Evolutionary conservation across 768 basidiomycete genomes (phyloP).

Genomic region (Mycena olivaceomarginata): DNA sequence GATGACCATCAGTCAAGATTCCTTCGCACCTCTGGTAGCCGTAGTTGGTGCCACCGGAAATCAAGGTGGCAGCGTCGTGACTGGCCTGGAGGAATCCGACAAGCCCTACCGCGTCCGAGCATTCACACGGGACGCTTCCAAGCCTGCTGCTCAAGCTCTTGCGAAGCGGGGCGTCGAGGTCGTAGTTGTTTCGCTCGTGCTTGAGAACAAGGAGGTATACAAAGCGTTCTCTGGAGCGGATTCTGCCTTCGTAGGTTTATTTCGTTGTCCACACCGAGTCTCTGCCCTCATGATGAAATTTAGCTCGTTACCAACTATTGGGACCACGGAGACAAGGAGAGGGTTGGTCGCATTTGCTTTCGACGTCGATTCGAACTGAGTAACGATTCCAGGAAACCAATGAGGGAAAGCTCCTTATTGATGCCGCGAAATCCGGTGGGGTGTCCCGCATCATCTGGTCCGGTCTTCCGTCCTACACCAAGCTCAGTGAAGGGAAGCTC

Average conservation of each 20-base stretch:
- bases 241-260: slow-evolving; percentile 22
- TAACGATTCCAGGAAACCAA: no score
- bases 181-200: neutral
- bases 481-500: no score
- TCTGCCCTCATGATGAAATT: neutral
- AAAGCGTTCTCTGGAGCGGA: neutral
- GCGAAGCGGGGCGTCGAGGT: slow-evolving; percentile 20
- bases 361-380: no score
- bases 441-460: no score
- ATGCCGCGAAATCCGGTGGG: no score
- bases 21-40: slow-evolving; percentile 29
- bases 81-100: slow-evolving; percentile 18
- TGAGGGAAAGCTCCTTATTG: no score
- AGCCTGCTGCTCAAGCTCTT: slow-evolving; percentile 14
- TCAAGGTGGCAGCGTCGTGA: slow-evolving; percentile 33
- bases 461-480: no score
- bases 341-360: no score
- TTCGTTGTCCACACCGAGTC: neutral
- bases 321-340: no score
- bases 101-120: slow-evolving; percentile 30
- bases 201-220: slow-evolving; percentile 13
- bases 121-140: slow-evolving; percentile 1
- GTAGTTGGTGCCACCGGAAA: neutral
- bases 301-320: slow-evolving; percentile 27
- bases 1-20: slow-evolving; percentile 25